Percentiles rank a stretch among this genome's conserved stretches.
Evolutionary conservation across 2,329 filamentous ascomycete species (phyloP).

Genomic region (Hypocreales sp.): DNA sequence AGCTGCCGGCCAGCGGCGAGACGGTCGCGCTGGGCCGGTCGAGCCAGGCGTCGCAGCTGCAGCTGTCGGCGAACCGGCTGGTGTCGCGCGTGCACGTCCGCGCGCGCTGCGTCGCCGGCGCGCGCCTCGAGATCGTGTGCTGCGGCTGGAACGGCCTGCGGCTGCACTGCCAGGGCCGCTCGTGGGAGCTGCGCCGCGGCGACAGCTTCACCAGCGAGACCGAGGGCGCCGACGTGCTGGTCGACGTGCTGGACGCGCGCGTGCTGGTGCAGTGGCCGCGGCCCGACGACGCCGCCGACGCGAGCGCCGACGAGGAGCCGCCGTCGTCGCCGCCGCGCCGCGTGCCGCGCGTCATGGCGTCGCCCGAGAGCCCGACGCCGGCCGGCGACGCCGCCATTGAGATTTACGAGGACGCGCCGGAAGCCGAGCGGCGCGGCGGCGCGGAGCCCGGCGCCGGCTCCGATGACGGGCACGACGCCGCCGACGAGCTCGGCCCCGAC

Average conservation of each 20-base stretch:
- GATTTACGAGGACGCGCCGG: conserved; percentile 57
- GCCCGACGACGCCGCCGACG: conserved; percentile 33
- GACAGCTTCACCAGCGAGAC: conserved; percentile 85
- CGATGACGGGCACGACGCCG: conserved; percentile 43
- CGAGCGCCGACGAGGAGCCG: conserved; percentile 13
- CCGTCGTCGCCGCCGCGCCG: conserved; percentile 46
- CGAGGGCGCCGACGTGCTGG: conserved; percentile 76
- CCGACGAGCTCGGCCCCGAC: conserved; percentile 14
- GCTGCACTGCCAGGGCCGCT: conserved; percentile 77
- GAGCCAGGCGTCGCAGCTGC: conserved; percentile 89
- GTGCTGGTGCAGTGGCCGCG: conserved; percentile 81
- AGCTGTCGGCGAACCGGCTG: conserved; percentile 79
- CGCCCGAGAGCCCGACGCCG: conserved; percentile 56
- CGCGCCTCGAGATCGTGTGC: conserved; percentile 78
- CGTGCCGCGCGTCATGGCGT: conserved; percentile 44
- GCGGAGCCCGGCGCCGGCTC: not conserved
- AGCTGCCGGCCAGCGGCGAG: conserved; percentile 70
- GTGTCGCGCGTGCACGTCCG: conserved; percentile 90
- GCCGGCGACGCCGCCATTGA: conserved; percentile 30
- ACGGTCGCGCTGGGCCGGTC: conserved; percentile 78
- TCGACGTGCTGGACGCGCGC: conserved; percentile 86
- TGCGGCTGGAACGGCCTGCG: conserved; percentile 92
- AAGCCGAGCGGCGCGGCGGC: conserved; percentile 23
- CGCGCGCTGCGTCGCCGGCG: conserved; percentile 64
- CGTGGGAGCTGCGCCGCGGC: conserved; percentile 74